A percentile compares a stretch with the other conserved stretches of the same genome.
These are phyloP conservation scores for Amniculicola lignicola DNA, from an alignment of 495 filamentous ascomycete genomes.

Conservation along the genomic window DNA sequence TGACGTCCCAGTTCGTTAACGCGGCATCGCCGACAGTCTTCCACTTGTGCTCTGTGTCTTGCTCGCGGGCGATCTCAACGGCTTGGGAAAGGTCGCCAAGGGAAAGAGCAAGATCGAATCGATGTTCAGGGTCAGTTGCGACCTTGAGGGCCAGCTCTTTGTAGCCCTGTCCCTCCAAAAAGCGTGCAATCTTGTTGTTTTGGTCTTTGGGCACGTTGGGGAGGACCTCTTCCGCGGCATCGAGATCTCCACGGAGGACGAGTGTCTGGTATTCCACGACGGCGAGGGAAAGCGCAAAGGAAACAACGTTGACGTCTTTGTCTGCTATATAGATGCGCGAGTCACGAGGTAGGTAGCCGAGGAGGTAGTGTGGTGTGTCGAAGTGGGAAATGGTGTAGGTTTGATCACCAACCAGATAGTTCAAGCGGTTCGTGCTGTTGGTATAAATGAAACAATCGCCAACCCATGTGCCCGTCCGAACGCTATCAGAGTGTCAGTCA, in stretches of 20 bases:
- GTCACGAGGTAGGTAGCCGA: slow-evolving; percentile 93
- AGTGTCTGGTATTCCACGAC: slow-evolving; percentile 97
- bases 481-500: slow-evolving; percentile 46
- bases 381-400: slow-evolving; percentile 99
- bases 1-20: slow-evolving; percentile 78
- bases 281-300: slow-evolving; percentile 86
- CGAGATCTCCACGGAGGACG: slow-evolving; percentile 92
- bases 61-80: slow-evolving; percentile 74
- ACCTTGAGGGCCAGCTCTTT: slow-evolving; percentile 94
- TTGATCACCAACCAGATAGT: slow-evolving; percentile 97
- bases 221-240: slow-evolving; percentile 81
- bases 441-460: slow-evolving; percentile 99
- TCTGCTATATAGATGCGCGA: slow-evolving; percentile 89
- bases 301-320: slow-evolving; percentile 88
- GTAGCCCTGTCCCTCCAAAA: slow-evolving; percentile 95
- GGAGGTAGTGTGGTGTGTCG: slow-evolving; percentile 88
- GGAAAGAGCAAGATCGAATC: slow-evolving; percentile 86
- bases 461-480: slow-evolving; percentile 96
- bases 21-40: slow-evolving; percentile 93
- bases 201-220: slow-evolving; percentile 79
- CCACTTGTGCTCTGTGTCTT: slow-evolving; percentile 94
- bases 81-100: slow-evolving; percentile 82
- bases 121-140: slow-evolving; percentile 94
- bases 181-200: slow-evolving; percentile 95
- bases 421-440: slow-evolving; percentile 91